A percentile compares a stretch with the other conserved stretches of the same genome.
Conservation (phyloP, 2,329 filamentous ascomycete genomes). For the Coniosporium tulheliwenetii region DNA sequence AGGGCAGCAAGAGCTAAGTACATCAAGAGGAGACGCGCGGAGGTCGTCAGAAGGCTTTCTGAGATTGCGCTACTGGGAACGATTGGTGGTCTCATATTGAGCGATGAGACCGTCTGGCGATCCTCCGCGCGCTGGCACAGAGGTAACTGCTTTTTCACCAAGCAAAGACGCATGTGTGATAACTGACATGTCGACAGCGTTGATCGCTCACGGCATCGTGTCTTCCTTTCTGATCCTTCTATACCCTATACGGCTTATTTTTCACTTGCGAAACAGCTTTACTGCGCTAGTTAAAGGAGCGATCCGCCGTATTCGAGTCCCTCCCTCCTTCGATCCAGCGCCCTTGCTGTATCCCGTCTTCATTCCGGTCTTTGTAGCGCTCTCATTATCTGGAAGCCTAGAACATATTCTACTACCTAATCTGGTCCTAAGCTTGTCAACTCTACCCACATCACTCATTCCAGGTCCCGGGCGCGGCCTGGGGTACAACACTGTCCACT, state of each 20-base stretch:
- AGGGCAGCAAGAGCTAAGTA: constrained; percentile 23
- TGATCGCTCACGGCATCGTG: no score
- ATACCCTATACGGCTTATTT: constrained; percentile 11
- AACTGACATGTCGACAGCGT: no score
- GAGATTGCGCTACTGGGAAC: constrained; percentile 39
- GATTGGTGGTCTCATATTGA: constrained; percentile 31
- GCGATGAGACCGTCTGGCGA: constrained; percentile 15
- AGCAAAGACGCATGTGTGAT: neutral
- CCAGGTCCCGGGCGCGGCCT: constrained; percentile 43
- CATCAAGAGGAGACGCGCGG: constrained; percentile 74
- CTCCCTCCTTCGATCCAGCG: constrained; percentile 74
- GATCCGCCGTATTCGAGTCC: constrained; percentile 42
- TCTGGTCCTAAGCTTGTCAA: constrained; percentile 63
- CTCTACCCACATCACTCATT: constrained; percentile 58
- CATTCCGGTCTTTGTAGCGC: constrained; percentile 60
- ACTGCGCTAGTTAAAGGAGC: constrained; percentile 9
- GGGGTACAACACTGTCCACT: constrained; percentile 56
- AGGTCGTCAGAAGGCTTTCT: constrained; percentile 54
- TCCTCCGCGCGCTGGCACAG: constrained; percentile 21
- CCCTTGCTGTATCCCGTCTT: constrained; percentile 74
- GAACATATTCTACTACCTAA: constrained; percentile 56
- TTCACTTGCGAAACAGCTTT: neutral
- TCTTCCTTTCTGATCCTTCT: constrained; percentile 9
- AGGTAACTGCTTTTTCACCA: constrained; percentile 12
- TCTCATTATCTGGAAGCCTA: constrained; percentile 52